Evolutionary conservation across 2,329 filamentous ascomycete species (phyloP).

Genomic region (Cladosporium sp.): DNA sequence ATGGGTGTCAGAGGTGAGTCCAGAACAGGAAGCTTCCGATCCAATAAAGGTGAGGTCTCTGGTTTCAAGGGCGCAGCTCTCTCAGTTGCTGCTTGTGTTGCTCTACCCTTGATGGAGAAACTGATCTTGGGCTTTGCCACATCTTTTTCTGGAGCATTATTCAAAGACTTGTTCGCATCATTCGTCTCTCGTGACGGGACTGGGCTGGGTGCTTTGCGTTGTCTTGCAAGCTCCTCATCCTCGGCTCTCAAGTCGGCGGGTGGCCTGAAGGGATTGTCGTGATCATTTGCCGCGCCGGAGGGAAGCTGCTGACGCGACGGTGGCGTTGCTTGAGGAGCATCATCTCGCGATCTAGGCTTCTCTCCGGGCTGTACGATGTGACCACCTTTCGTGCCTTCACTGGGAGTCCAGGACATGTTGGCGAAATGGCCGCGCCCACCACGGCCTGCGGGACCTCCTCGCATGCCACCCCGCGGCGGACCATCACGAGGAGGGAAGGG

Average conservation of each 20-base stretch:
- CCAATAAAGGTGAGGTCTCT: conserved; percentile 32
- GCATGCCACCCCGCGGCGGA: conserved; percentile 27
- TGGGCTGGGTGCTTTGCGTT: conserved; percentile 24
- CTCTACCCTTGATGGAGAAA: conserved; percentile 83
- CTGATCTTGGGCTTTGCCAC: conserved; percentile 66
- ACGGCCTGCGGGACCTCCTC: conserved; percentile 48
- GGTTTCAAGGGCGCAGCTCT: conserved; percentile 24
- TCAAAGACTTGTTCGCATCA: not conserved
- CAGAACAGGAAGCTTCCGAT: conserved; percentile 45
- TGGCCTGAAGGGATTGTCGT: conserved; percentile 62
- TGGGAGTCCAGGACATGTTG: conserved; percentile 70
- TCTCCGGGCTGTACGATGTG: conserved; percentile 40
- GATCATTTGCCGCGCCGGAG: conserved; percentile 49
- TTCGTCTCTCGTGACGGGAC: conserved; percentile 6
- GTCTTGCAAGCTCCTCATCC: conserved; percentile 52
- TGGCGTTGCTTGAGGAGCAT: conserved; percentile 31
- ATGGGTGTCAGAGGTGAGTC: conserved; percentile 23
- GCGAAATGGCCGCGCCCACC: conserved; percentile 59
- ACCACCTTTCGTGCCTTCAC: conserved; percentile 55
- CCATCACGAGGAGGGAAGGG: conserved; percentile 25
- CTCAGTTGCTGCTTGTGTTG: conserved; percentile 49
- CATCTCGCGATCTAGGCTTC: conserved; percentile 26
- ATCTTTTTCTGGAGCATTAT: conserved; percentile 44
- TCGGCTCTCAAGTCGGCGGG: conserved; percentile 67
- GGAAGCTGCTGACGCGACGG: conserved; percentile 27